Base-by-base conservation (phyloP, 1,139 yeast species). In the Pichia sp. region DNA sequence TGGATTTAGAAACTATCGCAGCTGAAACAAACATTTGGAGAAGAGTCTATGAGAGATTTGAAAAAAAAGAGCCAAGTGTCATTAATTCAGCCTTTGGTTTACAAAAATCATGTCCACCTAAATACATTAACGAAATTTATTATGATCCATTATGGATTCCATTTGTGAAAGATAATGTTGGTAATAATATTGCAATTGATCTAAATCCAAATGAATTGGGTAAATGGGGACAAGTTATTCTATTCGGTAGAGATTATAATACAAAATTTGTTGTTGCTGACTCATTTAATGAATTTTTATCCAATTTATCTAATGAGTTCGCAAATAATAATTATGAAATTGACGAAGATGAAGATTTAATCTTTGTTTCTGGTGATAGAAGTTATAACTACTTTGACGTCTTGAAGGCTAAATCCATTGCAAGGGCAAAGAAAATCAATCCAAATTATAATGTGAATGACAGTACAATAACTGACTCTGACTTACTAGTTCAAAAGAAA, bases 11-110 rank as follows among this genome's bases (percentile, higher is more conserved):
- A 62, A 72, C 79, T 48, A 75, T 85, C 48, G 74, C 79, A 43
- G 86, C 80, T 57, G 94, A 85, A 64, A 79, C 83, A 67, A 69
- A 73, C 35, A 74, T 82, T 50, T 86, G 95, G 95, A 75, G 79
- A 52, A 80, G 75, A 58, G 68, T 74, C 49, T 66, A 78, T 49
- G 56, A 56, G 23, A 49, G 50, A 16, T 54, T 53, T 39, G 53
- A 52, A 40, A 44, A 50, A 16, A 42, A 27, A 18, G 47, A 46
- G 37, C 44, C 48, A 18, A 42, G 46, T 6, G 43, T 44, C 4
- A 29, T 25, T 34, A 46, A 50, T 30, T 56, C 47, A 40, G 48
- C 50, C 12, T 63, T 76, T 51, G 70, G 72, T 27, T 68, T 73
- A 56, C 85, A 79, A 59, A 70, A 73, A 56, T 77, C 82, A 0